Evolutionary conservation across 768 basidiomycete species (phyloP), one percentile per base, ranked within the genome.

Genomic region (Pulveroboletus sp.): DNA sequence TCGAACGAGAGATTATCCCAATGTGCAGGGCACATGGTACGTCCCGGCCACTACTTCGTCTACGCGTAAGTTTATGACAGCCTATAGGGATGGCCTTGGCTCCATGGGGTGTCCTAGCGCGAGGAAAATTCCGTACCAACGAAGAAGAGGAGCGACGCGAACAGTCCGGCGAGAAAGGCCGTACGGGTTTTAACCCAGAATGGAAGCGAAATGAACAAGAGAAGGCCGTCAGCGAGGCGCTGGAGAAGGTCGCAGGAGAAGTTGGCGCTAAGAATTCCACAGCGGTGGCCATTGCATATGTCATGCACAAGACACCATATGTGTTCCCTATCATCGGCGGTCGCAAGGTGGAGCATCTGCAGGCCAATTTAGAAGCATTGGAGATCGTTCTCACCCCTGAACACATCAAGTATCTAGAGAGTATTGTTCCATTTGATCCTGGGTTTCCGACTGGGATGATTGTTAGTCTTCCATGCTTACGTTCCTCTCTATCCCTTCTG

Each of bases 1-100:
- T 80, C 43, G 78, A 81, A 60, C 70, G 78, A 2, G 79, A 81
- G 6, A 76, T 80, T 50, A 73, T 81, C 43, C 73, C 75, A 3
- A 52, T 52, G 51, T 51, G 49, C 39, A 52, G 32, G 40, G 50
- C 40, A 5, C 5, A 75, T 72, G 74, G 72, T 62, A 35, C 52
- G 60, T 36, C 24, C 35, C 0, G 45, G 54, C 19, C 48, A 51
- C 50, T 45, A 3, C 29, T 42, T n/a, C 2, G 19, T 20, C 34
- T 21, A 7, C n/a, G 29, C 49, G 17, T n/a, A 17, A 44, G 24
- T 58, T 37, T 62, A 56, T n/a, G 47, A 41, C 35, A 62, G 63
- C 34, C 13, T 29, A 25, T 11, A 47, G 53, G 49, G 0, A 25
- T 58, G 55, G 55, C 70, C 3, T 52, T 74, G 10, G 71, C 73